These are phyloP conservation scores for Dalechampia spathulata DNA, from an alignment of 441 rosid species.

Conservation along the genomic window DNA sequence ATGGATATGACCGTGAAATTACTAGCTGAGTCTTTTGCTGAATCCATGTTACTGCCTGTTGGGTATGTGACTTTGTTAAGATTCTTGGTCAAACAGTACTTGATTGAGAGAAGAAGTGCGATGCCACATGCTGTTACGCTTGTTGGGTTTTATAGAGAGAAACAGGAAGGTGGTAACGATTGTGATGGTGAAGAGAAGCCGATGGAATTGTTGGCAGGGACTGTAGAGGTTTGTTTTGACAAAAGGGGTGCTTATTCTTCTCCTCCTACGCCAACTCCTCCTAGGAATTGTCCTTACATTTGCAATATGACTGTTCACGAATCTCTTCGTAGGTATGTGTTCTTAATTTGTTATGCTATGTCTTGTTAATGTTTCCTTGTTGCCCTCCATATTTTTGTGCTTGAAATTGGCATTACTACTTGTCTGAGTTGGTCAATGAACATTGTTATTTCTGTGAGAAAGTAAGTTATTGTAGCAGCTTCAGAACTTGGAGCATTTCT, in stretches of 20 bases:
- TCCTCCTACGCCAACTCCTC: slow-evolving; percentile 73
- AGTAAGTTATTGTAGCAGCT: no score
- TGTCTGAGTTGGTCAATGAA: not conserved
- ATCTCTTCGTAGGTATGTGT: slow-evolving; percentile 53
- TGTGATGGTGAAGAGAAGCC: slow-evolving; percentile 22
- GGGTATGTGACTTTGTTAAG: slow-evolving; percentile 59
- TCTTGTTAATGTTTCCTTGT: not conserved
- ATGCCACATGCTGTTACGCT: slow-evolving; percentile 84
- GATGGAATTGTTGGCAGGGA: slow-evolving; percentile 52
- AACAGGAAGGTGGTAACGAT: slow-evolving; percentile 21
- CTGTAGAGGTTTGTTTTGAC: slow-evolving; percentile 76
- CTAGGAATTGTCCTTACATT: slow-evolving; percentile 69
- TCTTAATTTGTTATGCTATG: not conserved
- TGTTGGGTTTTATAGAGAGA: slow-evolving; percentile 51
- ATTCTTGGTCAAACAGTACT: slow-evolving; percentile 72
- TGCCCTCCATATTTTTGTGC: not conserved
- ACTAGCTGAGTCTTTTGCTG: slow-evolving; percentile 76
- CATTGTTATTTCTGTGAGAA: no score
- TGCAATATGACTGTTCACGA: slow-evolving; percentile 84
- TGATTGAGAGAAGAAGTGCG: slow-evolving; percentile 61
- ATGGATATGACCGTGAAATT: slow-evolving; percentile 60
- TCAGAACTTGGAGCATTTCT: no score
- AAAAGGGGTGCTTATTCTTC: slow-evolving; percentile 64
- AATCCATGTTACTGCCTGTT: slow-evolving; percentile 60
- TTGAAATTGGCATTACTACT: not conserved